Evolutionary conservation across 2,329 filamentous ascomycete species (phyloP).

Genomic region (Trichoderma atrobrunneum): DNA sequence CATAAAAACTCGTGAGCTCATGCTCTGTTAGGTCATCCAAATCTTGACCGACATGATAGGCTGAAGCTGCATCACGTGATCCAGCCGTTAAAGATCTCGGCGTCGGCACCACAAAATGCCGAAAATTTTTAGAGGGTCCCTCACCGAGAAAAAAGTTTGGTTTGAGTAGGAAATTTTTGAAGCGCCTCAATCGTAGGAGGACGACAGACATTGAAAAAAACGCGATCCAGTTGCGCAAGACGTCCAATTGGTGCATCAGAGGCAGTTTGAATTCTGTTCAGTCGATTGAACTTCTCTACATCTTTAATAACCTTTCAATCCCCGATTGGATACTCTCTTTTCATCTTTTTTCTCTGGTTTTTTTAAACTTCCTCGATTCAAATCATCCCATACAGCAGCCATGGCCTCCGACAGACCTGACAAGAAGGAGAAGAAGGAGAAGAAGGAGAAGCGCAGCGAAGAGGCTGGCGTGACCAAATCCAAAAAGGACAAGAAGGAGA

Average conservation of each 20-base stretch:
- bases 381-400: constrained; percentile 24
- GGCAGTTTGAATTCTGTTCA: background rate
- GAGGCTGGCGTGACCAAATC: constrained; percentile 52
- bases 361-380: constrained; percentile 5
- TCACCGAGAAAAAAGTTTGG: constrained; percentile 32
- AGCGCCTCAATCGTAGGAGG: constrained; percentile 24
- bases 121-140: constrained; percentile 28
- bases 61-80: constrained; percentile 4
- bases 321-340: background rate
- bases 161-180: constrained; percentile 29
- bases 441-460: constrained; percentile 60
- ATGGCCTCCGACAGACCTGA: constrained; percentile 50
- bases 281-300: background rate
- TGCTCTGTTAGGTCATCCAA: constrained; percentile 4
- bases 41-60: constrained; percentile 6
- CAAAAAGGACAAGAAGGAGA: constrained; percentile 65
- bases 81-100: constrained; percentile 20
- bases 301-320: background rate
- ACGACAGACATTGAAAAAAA: constrained; percentile 20
- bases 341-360: background rate
- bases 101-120: constrained; percentile 34
- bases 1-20: background rate
- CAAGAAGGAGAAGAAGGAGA: constrained; percentile 57
- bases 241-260: constrained; percentile 11
- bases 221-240: constrained; percentile 16